Conservation (phyloP, 1,139 yeast species). For the Saccharomyces pastorianus region DNA sequence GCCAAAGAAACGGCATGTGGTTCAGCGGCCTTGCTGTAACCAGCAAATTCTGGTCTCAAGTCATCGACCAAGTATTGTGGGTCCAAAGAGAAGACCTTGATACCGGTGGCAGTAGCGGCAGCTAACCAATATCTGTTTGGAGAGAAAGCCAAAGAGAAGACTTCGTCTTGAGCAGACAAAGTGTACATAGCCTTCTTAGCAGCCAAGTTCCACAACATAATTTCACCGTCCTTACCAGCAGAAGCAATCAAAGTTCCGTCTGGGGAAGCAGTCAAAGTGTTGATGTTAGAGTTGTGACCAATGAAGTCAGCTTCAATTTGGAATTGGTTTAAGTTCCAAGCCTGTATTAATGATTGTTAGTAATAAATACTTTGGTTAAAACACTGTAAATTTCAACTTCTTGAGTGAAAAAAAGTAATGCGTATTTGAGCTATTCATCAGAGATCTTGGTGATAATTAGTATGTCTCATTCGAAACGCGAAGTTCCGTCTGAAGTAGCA, state of each 20-base stretch:
- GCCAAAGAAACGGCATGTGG: constrained; percentile 98
- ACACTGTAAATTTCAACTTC: too few species aligned
- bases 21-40: constrained; percentile 85
- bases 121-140: constrained; percentile 99
- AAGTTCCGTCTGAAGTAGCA: constrained; percentile 97
- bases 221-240: constrained; percentile 98
- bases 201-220: constrained; percentile 98
- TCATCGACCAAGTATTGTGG: constrained; percentile 94
- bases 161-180: constrained; percentile 92
- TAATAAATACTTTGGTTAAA: too few species aligned
- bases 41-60: constrained; percentile 96
- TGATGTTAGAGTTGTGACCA: constrained; percentile 99
- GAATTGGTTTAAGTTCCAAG: constrained; percentile 90
- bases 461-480: constrained; percentile 84
- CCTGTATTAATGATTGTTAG: constrained; percentile 38
- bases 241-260: constrained; percentile 99
- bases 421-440: constrained; percentile 40
- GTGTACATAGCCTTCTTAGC: constrained; percentile 86
- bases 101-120: constrained; percentile 97
- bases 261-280: constrained; percentile 97
- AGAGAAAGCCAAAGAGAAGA: constrained; percentile 97
- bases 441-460: constrained; percentile 95
- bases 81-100: constrained; percentile 97
- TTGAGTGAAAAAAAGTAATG: too few species aligned
- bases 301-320: constrained; percentile 90